Percentiles rank a stretch among this genome's conserved stretches.
Conservation (phyloP, 2,329 filamentous ascomycete genomes). For the Dryadomyces sulphureus region DNA sequence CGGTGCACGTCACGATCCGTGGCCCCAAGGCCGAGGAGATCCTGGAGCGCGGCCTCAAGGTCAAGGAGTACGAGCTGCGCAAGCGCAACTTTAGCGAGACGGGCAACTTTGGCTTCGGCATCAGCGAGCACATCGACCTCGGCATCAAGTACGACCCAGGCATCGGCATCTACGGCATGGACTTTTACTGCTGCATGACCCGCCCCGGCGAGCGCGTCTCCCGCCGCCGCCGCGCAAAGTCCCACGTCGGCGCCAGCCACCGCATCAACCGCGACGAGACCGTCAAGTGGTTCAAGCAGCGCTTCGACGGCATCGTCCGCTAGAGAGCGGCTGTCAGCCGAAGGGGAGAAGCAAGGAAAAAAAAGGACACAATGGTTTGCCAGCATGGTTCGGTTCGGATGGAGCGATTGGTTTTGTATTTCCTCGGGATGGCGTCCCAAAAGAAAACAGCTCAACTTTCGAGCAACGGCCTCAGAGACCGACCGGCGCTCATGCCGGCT, state of each 20-base stretch:
- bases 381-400: constrained; percentile 17
- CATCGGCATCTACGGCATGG: constrained; percentile 99
- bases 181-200: constrained; percentile 99
- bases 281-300: constrained; percentile 82
- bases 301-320: constrained; percentile 98
- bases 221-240: constrained; percentile 83
- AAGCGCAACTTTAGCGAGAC: constrained; percentile 99
- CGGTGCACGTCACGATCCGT: constrained; percentile 98
- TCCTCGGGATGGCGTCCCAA: not conserved
- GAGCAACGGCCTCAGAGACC: constrained; percentile 59
- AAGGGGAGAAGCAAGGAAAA: not conserved
- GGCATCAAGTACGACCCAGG: constrained; percentile 99
- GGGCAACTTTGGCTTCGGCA: constrained; percentile 99
- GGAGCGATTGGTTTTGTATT: constrained; percentile 22
- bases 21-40: constrained; percentile 97
- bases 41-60: constrained; percentile 99
- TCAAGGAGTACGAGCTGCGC: constrained; percentile 99
- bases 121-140: constrained; percentile 99
- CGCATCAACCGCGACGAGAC: constrained; percentile 90
- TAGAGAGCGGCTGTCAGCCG: constrained; percentile 37
- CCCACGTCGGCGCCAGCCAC: constrained; percentile 75
- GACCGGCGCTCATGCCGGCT: constrained; percentile 55
- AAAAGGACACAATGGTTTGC: not conserved
- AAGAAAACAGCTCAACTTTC: constrained; percentile 29
- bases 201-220: constrained; percentile 96